Percentiles rank a stretch among this genome's conserved stretches.
Conservation (phyloP, 495 filamentous ascomycete genomes). For the Penicillium crystallinum region DNA sequence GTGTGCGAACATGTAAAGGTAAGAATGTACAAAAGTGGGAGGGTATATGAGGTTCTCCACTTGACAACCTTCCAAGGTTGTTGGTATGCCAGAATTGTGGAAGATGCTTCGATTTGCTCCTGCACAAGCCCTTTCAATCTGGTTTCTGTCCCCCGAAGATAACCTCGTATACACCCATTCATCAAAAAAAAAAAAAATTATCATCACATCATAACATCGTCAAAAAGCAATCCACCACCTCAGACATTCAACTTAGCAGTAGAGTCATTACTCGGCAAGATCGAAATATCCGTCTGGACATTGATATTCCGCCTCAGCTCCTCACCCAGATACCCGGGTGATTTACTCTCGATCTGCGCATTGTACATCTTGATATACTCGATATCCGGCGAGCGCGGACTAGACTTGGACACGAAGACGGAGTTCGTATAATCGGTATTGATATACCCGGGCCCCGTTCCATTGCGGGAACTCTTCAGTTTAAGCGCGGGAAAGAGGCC, state of each 20-base stretch:
- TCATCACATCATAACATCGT: conserved; percentile 21
- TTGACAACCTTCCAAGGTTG: background rate
- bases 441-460: conserved; percentile 22
- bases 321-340: conserved; percentile 9
- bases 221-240: background rate
- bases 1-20: background rate
- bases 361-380: conserved; percentile 31
- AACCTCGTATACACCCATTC: background rate
- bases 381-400: conserved; percentile 22
- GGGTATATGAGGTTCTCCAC: background rate
- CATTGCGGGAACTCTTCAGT: conserved; percentile 21
- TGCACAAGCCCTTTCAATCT: too few species aligned
- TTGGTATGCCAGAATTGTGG: background rate
- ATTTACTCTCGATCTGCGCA: conserved; percentile 7
- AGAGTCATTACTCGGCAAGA: conserved; percentile 16
- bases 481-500: conserved; percentile 45
- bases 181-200: background rate
- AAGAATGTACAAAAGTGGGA: background rate
- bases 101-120: too few species aligned
- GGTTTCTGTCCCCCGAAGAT: background rate
- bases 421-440: conserved; percentile 28
- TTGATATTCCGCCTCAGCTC: conserved; percentile 24
- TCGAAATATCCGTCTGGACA: conserved; percentile 27
- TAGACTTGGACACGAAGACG: conserved; percentile 21
- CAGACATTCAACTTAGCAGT: background rate